Evolutionary conservation across 2,329 filamentous ascomycete species (phyloP).

Genomic region (Paracamarosporium sp.): DNA sequence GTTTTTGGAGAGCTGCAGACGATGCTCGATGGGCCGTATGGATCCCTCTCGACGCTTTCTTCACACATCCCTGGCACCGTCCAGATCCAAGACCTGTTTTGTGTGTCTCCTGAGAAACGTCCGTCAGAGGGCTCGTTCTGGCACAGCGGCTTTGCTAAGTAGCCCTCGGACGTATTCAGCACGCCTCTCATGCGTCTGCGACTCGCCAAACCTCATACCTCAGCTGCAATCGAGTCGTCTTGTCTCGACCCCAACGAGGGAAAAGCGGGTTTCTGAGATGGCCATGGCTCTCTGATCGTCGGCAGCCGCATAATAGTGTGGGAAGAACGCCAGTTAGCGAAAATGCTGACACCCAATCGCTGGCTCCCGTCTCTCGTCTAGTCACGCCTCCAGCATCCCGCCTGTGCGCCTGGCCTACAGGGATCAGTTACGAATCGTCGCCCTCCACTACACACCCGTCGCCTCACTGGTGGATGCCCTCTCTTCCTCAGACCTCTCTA

Average conservation of each 20-base stretch:
- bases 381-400: constrained; percentile 26
- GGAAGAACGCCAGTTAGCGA: constrained; percentile 32
- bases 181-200: constrained; percentile 14
- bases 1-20: constrained; percentile 35
- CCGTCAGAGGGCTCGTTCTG: too few species aligned
- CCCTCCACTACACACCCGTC: constrained; percentile 31
- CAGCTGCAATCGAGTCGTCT: constrained; percentile 28
- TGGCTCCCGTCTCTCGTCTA: constrained; percentile 12
- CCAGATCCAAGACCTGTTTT: constrained; percentile 18
- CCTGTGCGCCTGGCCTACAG: constrained; percentile 16
- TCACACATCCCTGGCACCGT: constrained; percentile 17
- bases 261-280: constrained; percentile 17
- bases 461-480: constrained; percentile 33
- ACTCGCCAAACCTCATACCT: constrained; percentile 30
- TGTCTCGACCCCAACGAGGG: constrained; percentile 19
- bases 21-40: constrained; percentile 22
- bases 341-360: constrained; percentile 30
- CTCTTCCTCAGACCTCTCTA: constrained; percentile 39
- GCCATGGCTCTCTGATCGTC: constrained; percentile 22
- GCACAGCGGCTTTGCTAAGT: constrained; percentile 16
- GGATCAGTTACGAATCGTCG: constrained; percentile 43
- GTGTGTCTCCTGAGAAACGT: background rate
- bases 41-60: constrained; percentile 14
- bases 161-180: constrained; percentile 12
- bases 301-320: constrained; percentile 34